Percentiles rank a stretch among this genome's conserved stretches.
These are phyloP conservation scores for Flammula alnicola DNA, from an alignment of 1,284 basidiomycete species.

Conservation along the genomic window DNA sequence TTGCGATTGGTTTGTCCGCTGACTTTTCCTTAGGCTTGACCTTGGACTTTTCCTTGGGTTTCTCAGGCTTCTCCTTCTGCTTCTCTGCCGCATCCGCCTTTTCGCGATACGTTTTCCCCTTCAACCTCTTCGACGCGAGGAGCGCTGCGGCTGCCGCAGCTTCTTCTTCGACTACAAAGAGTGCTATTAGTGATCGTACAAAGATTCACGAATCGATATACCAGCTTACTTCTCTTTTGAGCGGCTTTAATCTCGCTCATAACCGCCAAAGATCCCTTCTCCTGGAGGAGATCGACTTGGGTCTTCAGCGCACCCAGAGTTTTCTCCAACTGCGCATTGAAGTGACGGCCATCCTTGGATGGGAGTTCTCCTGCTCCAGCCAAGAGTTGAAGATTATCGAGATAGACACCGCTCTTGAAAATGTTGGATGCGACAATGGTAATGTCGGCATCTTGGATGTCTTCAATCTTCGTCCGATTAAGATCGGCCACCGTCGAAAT, in stretches of 20 bases:
- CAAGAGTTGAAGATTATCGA: slow-evolving; percentile 75
- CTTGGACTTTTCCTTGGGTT: slow-evolving; percentile 12
- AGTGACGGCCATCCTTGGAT: slow-evolving; percentile 81
- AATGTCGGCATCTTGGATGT: slow-evolving; percentile 84
- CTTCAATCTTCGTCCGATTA: slow-evolving; percentile 76
- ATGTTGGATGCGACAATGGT: slow-evolving; percentile 88
- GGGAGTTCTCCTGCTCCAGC: slow-evolving; percentile 72
- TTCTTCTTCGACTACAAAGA: slow-evolving; percentile 47
- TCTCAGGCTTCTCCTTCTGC: slow-evolving; percentile 16
- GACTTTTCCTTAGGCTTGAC: slow-evolving; percentile 7
- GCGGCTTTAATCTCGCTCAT: slow-evolving; percentile 64
- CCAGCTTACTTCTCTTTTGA: slow-evolving; percentile 57
- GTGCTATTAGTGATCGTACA: slow-evolving; percentile 10
- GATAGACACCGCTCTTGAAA: slow-evolving; percentile 79
- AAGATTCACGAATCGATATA: slow-evolving; percentile 5
- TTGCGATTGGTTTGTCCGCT: slow-evolving; percentile 21
- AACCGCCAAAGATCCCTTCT: slow-evolving; percentile 64
- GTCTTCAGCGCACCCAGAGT: slow-evolving; percentile 59
- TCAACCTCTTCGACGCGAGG: slow-evolving; percentile 65
- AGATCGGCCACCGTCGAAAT: slow-evolving; percentile 77
- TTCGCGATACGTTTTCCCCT: slow-evolving; percentile 72
- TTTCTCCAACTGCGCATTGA: slow-evolving; percentile 77
- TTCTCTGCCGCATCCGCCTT: slow-evolving; percentile 42
- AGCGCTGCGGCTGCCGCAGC: slow-evolving; percentile 51
- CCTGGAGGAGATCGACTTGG: slow-evolving; percentile 72